Percentiles rank a stretch among this genome's conserved stretches.
phyloP scores from a whole-genome alignment of 768 basidiomycete species.

The Hypsizygus marmoreus region DNA sequence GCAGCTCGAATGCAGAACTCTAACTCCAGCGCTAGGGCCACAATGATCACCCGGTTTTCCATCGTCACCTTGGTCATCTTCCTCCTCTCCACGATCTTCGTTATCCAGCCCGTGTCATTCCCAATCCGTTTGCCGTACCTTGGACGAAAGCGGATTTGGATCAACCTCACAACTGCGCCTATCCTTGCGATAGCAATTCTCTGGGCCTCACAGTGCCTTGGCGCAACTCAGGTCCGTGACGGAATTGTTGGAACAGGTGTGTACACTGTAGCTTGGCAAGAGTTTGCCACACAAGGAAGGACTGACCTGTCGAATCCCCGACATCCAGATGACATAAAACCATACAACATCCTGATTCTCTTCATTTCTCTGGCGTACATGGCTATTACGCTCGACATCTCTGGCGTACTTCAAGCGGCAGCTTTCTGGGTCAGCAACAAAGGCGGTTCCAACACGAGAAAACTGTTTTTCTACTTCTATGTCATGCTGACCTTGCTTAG shows the following conservation, averaged over 20 bases:
- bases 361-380: conserved; percentile 94
- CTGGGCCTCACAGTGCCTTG: conserved; percentile 52
- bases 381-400: conserved; percentile 88
- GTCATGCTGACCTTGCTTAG: conserved; percentile 79
- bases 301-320: too few species aligned
- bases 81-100: conserved; percentile 48
- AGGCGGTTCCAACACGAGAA: conserved; percentile 73
- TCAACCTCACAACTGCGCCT: conserved; percentile 46
- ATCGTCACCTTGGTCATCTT: conserved; percentile 50
- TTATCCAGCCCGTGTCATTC: conserved; percentile 42
- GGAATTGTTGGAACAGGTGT: conserved; percentile 65
- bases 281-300: background rate
- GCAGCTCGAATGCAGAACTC: too few species aligned
- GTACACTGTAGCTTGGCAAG: conserved; percentile 17
- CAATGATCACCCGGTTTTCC: conserved; percentile 43
- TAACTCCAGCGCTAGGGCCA: background rate
- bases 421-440: conserved; percentile 89
- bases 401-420: conserved; percentile 83
- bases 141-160: conserved; percentile 21
- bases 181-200: conserved; percentile 49
- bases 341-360: conserved; percentile 91
- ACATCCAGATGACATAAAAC: conserved; percentile 76
- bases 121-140: conserved; percentile 28
- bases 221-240: conserved; percentile 52
- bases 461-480: conserved; percentile 82